phyloP scores from a whole-genome alignment of 2,329 filamentous ascomycete species.

The Endocalyx cinctus region DNA sequence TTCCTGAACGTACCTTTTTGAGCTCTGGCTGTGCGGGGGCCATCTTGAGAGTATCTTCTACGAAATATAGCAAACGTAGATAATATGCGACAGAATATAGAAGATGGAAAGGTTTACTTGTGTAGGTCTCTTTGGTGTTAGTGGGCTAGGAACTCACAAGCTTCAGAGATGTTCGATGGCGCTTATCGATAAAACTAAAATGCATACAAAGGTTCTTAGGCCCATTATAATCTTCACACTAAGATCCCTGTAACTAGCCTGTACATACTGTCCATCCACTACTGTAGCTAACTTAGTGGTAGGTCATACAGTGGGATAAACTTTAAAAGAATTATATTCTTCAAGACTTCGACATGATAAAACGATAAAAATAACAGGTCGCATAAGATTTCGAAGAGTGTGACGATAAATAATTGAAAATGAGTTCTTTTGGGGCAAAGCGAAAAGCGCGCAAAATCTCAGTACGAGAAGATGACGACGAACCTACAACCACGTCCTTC shows the following conservation, averaged over 20 bases:
- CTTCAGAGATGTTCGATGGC: too few species aligned
- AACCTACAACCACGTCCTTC: constrained; percentile 21
- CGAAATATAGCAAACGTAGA: background rate
- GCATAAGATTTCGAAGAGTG: too few species aligned
- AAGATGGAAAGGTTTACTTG: constrained; percentile 5
- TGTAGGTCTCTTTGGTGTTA: too few species aligned
- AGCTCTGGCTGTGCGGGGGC: constrained; percentile 98
- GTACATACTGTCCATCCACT: background rate
- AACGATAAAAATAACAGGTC: too few species aligned
- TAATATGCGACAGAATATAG: constrained; percentile 7
- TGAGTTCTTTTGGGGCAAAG: constrained; percentile 54
- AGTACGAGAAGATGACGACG: constrained; percentile 60
- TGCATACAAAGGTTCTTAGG: too few species aligned
- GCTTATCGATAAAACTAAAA: too few species aligned
- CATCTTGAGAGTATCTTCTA: constrained; percentile 55
- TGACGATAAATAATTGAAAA: constrained; percentile 25
- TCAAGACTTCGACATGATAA: too few species aligned
- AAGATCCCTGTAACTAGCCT: background rate
- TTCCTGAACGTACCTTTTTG: constrained; percentile 88
- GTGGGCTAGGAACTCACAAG: too few species aligned
- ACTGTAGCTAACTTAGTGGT: background rate
- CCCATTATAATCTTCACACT: too few species aligned
- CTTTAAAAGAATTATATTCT: too few species aligned
- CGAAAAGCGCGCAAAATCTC: constrained; percentile 75
- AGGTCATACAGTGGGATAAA: too few species aligned